Base-by-base conservation (phyloP, 768 basidiomycete genomes). In the Fomitopsis pulvina region DNA sequence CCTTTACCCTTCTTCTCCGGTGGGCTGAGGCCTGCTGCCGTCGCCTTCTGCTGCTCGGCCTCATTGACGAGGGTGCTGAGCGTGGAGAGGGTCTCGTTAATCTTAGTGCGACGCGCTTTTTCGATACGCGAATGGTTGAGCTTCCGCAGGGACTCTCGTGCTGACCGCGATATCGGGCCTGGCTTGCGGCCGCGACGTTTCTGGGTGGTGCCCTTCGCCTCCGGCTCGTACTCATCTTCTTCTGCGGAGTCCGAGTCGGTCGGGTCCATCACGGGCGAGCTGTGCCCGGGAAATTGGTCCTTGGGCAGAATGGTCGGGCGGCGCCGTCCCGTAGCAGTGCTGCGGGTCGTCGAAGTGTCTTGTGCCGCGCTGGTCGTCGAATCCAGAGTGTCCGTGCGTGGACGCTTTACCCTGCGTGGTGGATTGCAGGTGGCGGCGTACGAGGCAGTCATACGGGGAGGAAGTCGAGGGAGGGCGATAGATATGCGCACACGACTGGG, bases 81-180 rank as follows among this genome's bases (percentile, higher is more conserved):
- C 2, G 83, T 80, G 2, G 83, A 75, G 4, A 97, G 75, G 0
- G 93, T 91, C 45, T 91, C 85, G 62, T 98, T 98, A 56, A 98
- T 97, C 76, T 96, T 96, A 10, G 94, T 95, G 52, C 94, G 76
- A 26, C 94, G 72, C 0, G 93, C 82, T 62, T 94, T 89, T 70
- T 98, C 94, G 63, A 98, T 98, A 54, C 93, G 81, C 4, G 87
- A 90, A 61, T 98, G 94, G 67, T 96, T 96, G 29, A 91, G 80
- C 65, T 94, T 92, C 46, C 94, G 81, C 66, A 91, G 83, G 2
- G 85, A 79, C 67, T 95, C 92, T 41, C 93, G 76, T 26, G 87
- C 87, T 12, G 78, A 77, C 52, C 87, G 84, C 16, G 86, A 86
- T 41, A 87, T 66, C 8, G 79, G 74, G 8, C 82, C 83, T 0